Evolutionary conservation across 371 early-diverging fungal species (phyloP).

Genomic region (Actinomucor elegans): DNA sequence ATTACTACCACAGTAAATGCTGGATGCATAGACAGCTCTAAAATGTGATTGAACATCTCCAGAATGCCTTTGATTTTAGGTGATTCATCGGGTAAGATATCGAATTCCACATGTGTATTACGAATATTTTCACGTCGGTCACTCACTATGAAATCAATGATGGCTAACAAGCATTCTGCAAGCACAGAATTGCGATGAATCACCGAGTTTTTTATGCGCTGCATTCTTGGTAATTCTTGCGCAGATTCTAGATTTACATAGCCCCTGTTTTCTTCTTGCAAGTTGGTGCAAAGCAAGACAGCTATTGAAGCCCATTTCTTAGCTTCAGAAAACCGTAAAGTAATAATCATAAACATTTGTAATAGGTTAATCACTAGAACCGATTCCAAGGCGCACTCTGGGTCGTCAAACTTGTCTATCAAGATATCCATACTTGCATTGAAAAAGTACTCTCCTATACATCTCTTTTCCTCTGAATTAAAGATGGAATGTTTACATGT

Average conservation of each 20-base stretch:
- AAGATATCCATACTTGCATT: slow-evolving; percentile 1
- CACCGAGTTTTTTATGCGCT: background rate
- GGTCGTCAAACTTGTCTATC: slow-evolving; percentile 19
- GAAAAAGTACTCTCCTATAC: slow-evolving; percentile 17
- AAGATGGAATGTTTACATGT: slow-evolving; percentile 12
- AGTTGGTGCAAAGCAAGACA: background rate
- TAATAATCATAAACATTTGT: slow-evolving; percentile 1
- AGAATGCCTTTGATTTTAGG: background rate
- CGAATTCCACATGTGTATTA: background rate
- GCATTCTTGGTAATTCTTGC: background rate
- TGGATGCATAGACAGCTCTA: background rate
- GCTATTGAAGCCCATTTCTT: slow-evolving; percentile 10
- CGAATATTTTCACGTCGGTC: background rate
- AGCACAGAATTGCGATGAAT: slow-evolving; percentile 8
- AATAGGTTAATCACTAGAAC: slow-evolving; percentile 8
- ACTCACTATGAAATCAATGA: background rate
- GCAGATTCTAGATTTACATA: background rate
- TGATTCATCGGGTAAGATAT: slow-evolving; percentile 16
- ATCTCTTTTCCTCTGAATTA: slow-evolving; percentile 11
- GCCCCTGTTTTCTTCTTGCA: slow-evolving; percentile 6
- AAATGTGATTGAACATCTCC: background rate
- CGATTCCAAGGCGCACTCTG: slow-evolving; percentile 10
- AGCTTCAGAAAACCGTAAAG: slow-evolving; percentile 2
- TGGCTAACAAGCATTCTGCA: background rate
- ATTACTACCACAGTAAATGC: background rate